These are phyloP conservation scores for Vigna reflexopilosa DNA, from an alignment of 306 rosid genomes.

Conservation along the genomic window DNA sequence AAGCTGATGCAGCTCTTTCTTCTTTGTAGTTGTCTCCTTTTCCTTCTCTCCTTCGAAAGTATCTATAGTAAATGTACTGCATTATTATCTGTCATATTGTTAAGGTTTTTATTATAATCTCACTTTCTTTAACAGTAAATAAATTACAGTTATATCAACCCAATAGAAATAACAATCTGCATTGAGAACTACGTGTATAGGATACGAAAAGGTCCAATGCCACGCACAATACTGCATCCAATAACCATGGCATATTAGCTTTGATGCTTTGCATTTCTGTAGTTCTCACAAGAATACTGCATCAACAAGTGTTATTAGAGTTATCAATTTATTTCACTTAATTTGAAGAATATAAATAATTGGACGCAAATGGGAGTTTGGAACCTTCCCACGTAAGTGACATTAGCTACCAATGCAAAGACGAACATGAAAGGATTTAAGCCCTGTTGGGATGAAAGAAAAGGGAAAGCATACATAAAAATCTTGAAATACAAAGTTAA, in stretches of 20 bases:
- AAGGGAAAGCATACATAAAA: slow-evolving; percentile 16
- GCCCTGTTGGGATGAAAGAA: slow-evolving; percentile 54
- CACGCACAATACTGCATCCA: slow-evolving; percentile 87
- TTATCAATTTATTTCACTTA: neutral
- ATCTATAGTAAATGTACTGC: slow-evolving; percentile 70
- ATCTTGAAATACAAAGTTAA: neutral
- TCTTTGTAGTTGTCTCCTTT: slow-evolving; percentile 43
- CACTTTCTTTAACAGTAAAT: neutral
- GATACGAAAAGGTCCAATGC: slow-evolving; percentile 89
- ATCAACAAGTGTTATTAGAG: slow-evolving; percentile 14
- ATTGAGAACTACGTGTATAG: slow-evolving; percentile 20
- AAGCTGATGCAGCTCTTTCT: slow-evolving; percentile 40
- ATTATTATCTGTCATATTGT: slow-evolving; percentile 62
- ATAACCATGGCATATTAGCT: slow-evolving; percentile 91
- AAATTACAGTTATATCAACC: neutral
- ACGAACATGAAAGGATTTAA: slow-evolving; percentile 91
- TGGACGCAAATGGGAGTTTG: neutral
- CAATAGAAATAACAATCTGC: neutral
- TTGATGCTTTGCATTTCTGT: slow-evolving; percentile 68
- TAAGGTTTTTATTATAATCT: slow-evolving; percentile 42
- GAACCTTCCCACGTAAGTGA: slow-evolving; percentile 76
- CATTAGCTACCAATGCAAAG: slow-evolving; percentile 84
- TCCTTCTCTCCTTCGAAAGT: slow-evolving; percentile 35
- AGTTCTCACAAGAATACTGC: slow-evolving; percentile 80
- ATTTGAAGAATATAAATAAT: slow-evolving; percentile 4